Base-by-base conservation (phyloP, 805 yeast species). In the Cyberlindnera bimundalis region DNA sequence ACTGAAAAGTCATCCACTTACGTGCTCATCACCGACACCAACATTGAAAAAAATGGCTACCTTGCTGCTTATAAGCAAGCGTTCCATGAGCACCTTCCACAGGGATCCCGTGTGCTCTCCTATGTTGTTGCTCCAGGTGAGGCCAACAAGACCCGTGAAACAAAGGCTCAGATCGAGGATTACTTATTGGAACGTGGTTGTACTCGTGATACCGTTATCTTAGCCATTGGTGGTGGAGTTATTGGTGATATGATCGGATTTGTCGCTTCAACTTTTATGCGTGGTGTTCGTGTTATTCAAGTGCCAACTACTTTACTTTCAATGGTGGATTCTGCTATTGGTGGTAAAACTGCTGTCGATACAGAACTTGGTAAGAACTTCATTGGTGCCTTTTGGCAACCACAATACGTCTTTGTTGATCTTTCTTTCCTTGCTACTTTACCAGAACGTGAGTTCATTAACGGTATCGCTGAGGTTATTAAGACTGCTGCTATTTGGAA, bases 401-500 rank as follows among this genome's bases (percentile, higher is more conserved):
- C 99, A 9, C 68, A 74, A 51, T 81, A 84, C 53, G 86, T 93
- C 46, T 80, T 89, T 60, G 93, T 84, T 21, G 99, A 93, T 64
- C 79, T 90, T 40, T 74, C 82, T 27, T 91, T 93, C 68, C 71
- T 93, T 58, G 83, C 81, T 48, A 84, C 97, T 14, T 72, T 93
- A 44, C 97, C 98, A 1, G 81, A 81, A 38, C 78, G 99, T 55
- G 98, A 93, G 63, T 88, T 93, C 62, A 86, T 93, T 55, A 93
- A 93, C 59, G 99, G 99, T 46, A 93, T 93, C 90, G 96, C 96
- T 5, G 99, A 93, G 66, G 96, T 93, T 35, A 83, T 93, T 53
- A 93, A 93, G 66, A 93, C 99, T 13, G 98, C 98, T 16, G 96
- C 97, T 19, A 90, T 93, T 57, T 93, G 98, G 98, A 82, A 90